Percentiles rank a stretch among this genome's conserved stretches.
phyloP scores from a whole-genome alignment of 2,329 filamentous ascomycete genomes.

The Colletotrichum caudatum region DNA sequence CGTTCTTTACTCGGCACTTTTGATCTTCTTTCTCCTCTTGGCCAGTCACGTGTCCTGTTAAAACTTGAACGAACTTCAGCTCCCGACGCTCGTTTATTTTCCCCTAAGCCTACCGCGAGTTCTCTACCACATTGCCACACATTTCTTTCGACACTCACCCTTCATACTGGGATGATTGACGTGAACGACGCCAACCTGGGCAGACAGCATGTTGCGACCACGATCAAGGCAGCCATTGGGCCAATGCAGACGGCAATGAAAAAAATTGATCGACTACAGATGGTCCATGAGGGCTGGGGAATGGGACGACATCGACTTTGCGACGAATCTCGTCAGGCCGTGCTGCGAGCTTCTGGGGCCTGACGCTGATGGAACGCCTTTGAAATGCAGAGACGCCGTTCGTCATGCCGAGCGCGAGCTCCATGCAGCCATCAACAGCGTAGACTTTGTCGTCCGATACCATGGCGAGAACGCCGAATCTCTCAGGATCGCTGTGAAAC shows the following conservation, averaged over 20 bases:
- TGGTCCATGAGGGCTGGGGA: too few relatives aligned
- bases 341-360: not conserved
- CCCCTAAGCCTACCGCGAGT: too few relatives aligned
- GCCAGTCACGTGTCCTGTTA: too few relatives aligned
- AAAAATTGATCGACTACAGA: too few relatives aligned
- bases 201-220: not conserved
- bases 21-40: too few relatives aligned
- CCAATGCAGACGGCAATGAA: too few relatives aligned
- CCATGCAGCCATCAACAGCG: not conserved
- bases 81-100: too few relatives aligned
- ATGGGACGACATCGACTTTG: not conserved
- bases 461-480: not conserved
- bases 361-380: not conserved
- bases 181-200: not conserved
- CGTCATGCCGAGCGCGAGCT: not conserved
- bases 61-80: too few relatives aligned
- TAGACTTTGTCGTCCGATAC: not conserved
- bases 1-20: too few relatives aligned
- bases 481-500: not conserved
- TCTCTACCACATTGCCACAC: too few relatives aligned
- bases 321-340: not conserved
- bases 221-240: not conserved
- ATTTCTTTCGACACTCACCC: too few relatives aligned
- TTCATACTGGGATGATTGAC: too few relatives aligned
- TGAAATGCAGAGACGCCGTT: not conserved